Evolutionary conservation across 2,329 filamentous ascomycete species (phyloP), one percentile per base, ranked within the genome.

Genomic region (Sclerotinia sclerotiorum): DNA sequence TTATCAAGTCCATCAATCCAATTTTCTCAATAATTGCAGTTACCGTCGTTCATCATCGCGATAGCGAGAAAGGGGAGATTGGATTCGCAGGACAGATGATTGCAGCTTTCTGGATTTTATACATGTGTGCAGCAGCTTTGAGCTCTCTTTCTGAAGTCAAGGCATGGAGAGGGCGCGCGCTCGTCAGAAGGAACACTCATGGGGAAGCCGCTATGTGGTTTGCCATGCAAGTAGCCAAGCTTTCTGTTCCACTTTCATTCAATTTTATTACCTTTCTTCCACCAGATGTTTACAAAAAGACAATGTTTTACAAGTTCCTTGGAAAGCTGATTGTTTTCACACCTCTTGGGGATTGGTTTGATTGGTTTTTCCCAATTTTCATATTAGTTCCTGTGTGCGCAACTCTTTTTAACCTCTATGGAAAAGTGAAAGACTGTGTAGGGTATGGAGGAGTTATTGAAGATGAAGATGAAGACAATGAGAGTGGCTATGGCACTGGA

Each of bases 171-270:
- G 95, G 96, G 61, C 88, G 95, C 46, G 94, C 95, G 0, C 84
- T 99, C 7, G 94, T 98, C 58, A 88, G 87, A 69, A 89, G 95
- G 68, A 95, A 97, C 77, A 99, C 95, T 0, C 94, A 96, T 69
- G 89, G 92, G 70, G 95, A 98, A 78, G 93, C 90, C 62, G 95
- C 95, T 0, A 96, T 94, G 73, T 99, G 96, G 93, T 99, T 98
- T 77, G 90, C 93, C 1, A 89, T 93, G 69, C 93, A 97, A 78
- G 91, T 97, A 15, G 94, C 95, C 64, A 92, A 94, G 75, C 87
- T 99, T 55, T 97, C 92, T 1, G 92, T 99, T 0, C 95, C 95
- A 0, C 84, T 99, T 11, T 89, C 92, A 5, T 99, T 97, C 85
- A 99, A 99, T 80, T 99, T 98, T 77, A 85, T 97, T 78, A 97